Base-by-base conservation (phyloP, 805 yeast genomes). In the Candida fluviatilis region DNA sequence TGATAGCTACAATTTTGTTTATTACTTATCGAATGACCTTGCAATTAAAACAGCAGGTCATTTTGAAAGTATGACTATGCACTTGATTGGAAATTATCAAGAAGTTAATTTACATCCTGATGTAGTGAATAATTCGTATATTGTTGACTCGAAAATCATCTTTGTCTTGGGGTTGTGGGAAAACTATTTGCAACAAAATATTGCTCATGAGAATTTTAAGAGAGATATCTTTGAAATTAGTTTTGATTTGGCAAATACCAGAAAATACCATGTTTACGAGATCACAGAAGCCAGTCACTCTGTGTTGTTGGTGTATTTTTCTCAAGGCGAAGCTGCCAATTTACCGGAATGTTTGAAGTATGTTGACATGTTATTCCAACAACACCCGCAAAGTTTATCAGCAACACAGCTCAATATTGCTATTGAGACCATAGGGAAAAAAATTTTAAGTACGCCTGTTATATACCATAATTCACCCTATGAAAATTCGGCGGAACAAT, bases 231-330 rank as follows among this genome's bases (percentile, higher is more conserved):
- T 52, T 38, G 53, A 59, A 5, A 46, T 64, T 1, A 58, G 71
- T 16, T 52, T 63, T 23, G 55, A 57, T 23, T 46, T 73, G 25
- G 68, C 58, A 17, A 52, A 54, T 29, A 52, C 59, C 34, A 43
- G 38, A 1, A 42, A 38, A 25, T 47, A 60, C 15, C 29, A 33
- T 4, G 51, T 52, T n/a, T 27, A 45, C 18, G 59, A 52, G 2
- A 47, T 78, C 4, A 56, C 80, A 8, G 91, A 84, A 51, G 75
- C 82, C 0, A 67, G 80, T 1, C 91, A 84, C 52, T 78, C 88
- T 0, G 82, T 81, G 1, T 43, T 68, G 14, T 49, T 68, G 24
- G 52, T 62, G 8, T 62, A 60, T 37, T 65, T 67, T 38, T 51
- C 73, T 12, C 57, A 56, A 23, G 47, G 44, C 18, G 46, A 50